Conservation (phyloP, 176 grass and related monocot species). For the Carex kokanica region DNA sequence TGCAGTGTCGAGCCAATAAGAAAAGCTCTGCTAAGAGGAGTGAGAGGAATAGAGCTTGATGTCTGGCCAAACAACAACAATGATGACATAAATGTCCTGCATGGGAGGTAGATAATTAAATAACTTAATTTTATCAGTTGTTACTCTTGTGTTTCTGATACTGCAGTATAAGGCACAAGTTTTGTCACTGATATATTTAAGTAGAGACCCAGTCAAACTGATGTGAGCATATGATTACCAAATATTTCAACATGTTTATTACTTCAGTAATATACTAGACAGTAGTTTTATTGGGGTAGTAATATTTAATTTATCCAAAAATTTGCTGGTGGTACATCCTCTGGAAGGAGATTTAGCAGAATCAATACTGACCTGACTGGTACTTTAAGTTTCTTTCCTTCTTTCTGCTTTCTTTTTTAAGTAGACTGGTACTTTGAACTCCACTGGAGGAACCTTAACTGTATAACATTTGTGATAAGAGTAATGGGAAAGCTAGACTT, state of each 20-base stretch:
- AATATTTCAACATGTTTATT: neutral
- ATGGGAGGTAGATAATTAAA: conserved; percentile 53
- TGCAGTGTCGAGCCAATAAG: conserved; percentile 77
- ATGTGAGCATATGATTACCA: neutral
- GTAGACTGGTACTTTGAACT: neutral
- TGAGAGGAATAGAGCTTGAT: conserved; percentile 91
- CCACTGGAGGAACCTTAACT: neutral
- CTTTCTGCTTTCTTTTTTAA: neutral
- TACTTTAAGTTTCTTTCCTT: neutral
- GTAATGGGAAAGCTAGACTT: too few relatives aligned
- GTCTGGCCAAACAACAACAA: conserved; percentile 63
- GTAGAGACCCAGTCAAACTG: neutral
- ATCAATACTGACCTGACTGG: neutral
- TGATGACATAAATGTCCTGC: conserved; percentile 57
- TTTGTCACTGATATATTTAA: neutral
- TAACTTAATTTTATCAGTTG: too few relatives aligned
- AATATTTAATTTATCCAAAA: neutral
- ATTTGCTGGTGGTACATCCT: neutral
- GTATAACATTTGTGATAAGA: neutral
- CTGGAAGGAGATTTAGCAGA: neutral
- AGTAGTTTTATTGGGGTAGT: neutral
- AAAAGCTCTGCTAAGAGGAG: conserved; percentile 55
- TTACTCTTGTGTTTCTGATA: neutral
- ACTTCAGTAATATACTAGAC: neutral
- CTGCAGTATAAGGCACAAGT: neutral